phyloP scores from a whole-genome alignment of 192 early-diverging fungal species.

The Coemansia sp. region DNA sequence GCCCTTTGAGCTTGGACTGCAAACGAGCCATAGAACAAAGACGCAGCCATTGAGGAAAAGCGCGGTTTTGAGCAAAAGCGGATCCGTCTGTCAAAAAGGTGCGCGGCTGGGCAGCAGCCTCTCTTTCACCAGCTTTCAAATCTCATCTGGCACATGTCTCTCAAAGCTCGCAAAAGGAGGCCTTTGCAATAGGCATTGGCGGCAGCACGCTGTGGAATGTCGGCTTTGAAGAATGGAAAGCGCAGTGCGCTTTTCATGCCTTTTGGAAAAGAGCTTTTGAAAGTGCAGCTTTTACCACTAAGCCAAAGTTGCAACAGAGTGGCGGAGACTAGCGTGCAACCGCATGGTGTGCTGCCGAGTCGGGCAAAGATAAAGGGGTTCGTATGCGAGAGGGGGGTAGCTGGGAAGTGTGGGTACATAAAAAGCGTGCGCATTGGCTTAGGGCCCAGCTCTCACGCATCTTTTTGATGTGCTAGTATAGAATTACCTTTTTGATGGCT shows the following conservation, averaged over 20 bases:
- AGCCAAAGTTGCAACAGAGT: not conserved
- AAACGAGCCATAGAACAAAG: not conserved
- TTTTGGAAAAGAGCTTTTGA: not conserved
- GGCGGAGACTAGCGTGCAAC: not conserved
- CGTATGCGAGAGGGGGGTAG: not conserved
- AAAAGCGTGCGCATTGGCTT: not conserved
- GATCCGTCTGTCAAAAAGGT: not conserved
- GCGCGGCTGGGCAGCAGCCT: not conserved
- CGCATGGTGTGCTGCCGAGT: too few relatives aligned
- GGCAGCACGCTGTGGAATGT: not conserved
- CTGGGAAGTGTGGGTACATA: not conserved
- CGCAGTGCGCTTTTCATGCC: not conserved
- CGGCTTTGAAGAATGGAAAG: too few relatives aligned
- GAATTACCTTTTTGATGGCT: not conserved
- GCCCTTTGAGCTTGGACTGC: constrained; percentile 1
- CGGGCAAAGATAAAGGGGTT: not conserved
- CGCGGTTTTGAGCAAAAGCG: not conserved
- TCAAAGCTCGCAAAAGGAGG: not conserved
- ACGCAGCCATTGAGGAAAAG: not conserved
- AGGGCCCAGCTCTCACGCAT: not conserved
- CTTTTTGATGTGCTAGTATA: not conserved
- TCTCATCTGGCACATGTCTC: not conserved
- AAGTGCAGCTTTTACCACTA: not conserved
- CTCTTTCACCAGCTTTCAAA: not conserved
- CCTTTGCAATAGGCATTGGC: not conserved